Base-by-base conservation (phyloP, 2,329 filamentous ascomycete species). In the Diaporthe australafricana region DNA sequence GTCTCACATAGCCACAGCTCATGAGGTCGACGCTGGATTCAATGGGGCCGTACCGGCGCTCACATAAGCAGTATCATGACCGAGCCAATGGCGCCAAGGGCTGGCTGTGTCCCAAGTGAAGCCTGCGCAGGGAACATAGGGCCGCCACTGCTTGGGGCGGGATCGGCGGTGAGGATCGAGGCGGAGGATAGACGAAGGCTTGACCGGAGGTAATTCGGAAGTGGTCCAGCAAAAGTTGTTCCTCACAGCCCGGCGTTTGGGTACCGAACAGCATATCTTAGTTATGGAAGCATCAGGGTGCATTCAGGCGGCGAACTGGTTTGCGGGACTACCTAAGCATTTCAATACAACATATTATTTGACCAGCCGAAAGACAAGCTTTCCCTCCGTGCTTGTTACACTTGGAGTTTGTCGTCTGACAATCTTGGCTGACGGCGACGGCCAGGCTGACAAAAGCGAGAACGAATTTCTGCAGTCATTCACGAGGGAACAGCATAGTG, bases 201-300 rank as follows among this genome's bases (percentile, higher is more conserved):
- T 11, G 45, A 50, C 2, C 30, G 60, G 27, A n/a, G 45, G 30
- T 50, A 16, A 5, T 22, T 17, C 45, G 60, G 45, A 38, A n/a
- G 45, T 7, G 60, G 17, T 50, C 30, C 60, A 65, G 60, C 60
- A 35, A 20, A 6, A 12, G 60, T 50, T 38, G 60, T 50, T 38
- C n/a, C 12, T 50, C 60, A 60, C 45, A 65, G 60, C 60, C 38
- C 38, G 68, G 72, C 72, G 70, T 73, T 73, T 57, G 27, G 65
- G 48, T 53, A 69, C 30, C 25, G 56, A 32, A 50, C 30, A 48
- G 48, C 35, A 72, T 56, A 27, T 55, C 22, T 22, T 65, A 38
- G 20, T 65, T 35, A 47, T 45, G 47, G 52, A 48, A 53, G 63
- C 70, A 68, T 71, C 35, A 40, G 35, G 38, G 50, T 55, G 65